Percentiles rank a stretch among this genome's conserved stretches.
These are phyloP conservation scores for Pterocarpus macrocarpus DNA, from an alignment of 306 rosid species.

Conservation along the genomic window DNA sequence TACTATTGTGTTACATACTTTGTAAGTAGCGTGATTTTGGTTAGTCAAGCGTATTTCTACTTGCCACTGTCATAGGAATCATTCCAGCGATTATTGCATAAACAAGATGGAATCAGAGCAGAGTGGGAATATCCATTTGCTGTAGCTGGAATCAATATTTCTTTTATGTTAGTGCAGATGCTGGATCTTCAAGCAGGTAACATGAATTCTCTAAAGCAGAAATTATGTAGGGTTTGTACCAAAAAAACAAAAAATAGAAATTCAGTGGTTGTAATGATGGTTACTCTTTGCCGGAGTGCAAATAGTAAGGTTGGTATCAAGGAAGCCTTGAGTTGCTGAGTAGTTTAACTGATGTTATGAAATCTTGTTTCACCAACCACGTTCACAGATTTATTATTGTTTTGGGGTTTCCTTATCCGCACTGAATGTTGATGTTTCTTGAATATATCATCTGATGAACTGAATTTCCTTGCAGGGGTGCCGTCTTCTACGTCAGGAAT, in stretches of 20 bases:
- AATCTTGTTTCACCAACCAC: constrained; percentile 21
- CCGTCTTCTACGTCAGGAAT: constrained; percentile 75
- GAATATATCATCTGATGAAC: constrained; percentile 10
- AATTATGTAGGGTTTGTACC: not conserved
- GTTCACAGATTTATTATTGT: constrained; percentile 23
- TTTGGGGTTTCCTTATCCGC: constrained; percentile 5
- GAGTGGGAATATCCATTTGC: constrained; percentile 99
- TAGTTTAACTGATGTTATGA: not conserved
- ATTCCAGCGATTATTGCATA: constrained; percentile 80
- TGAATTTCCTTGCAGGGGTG: constrained; percentile 59
- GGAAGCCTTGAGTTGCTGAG: constrained; percentile 2
- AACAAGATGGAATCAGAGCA: constrained; percentile 89
- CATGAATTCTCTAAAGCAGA: constrained; percentile 21
- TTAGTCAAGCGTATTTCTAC: constrained; percentile 34
- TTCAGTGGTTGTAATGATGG: constrained; percentile 23
- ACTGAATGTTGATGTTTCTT: not conserved
- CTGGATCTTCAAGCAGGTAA: constrained; percentile 94
- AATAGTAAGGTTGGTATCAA: not conserved
- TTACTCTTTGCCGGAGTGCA: constrained; percentile 8
- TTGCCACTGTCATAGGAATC: constrained; percentile 69
- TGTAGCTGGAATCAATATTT: constrained; percentile 92
- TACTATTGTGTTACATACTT: not conserved
- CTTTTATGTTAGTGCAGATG: constrained; percentile 86
- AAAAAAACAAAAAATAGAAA: not conserved
- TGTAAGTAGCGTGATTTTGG: constrained; percentile 15